Evolutionary conservation across 805 yeast species (phyloP).

Genomic region (Schwanniomyces polymorphus): DNA sequence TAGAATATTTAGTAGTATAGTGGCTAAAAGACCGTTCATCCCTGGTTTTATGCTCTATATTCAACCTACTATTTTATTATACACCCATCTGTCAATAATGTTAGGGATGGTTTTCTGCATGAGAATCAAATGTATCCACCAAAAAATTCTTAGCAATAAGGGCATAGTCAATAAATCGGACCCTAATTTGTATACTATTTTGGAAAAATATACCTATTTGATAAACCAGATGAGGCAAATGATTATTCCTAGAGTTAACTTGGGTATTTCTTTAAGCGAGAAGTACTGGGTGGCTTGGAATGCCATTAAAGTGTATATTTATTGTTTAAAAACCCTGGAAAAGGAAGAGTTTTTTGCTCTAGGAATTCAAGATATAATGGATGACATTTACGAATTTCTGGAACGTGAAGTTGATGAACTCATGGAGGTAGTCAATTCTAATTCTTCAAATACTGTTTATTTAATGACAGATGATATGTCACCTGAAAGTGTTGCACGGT

Average conservation of each 20-base stretch:
- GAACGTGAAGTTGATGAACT: background rate
- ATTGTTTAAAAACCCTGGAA: constrained; percentile 1
- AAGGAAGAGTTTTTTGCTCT: background rate
- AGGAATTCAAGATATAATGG: constrained; percentile 2
- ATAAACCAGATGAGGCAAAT: background rate
- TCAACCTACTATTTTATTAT: constrained; percentile 1
- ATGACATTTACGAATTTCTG: background rate
- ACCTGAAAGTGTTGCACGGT: constrained; percentile 1
- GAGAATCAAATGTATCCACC: constrained; percentile 2
- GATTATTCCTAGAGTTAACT: background rate
- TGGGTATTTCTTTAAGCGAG: constrained; percentile 13
- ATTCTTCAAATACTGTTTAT: background rate
- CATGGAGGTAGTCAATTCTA: background rate
- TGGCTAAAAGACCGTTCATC: background rate
- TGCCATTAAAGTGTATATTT: constrained; percentile 11
- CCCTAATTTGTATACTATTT: background rate
- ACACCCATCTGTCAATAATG: constrained; percentile 1
- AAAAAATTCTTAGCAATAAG: constrained; percentile 1
- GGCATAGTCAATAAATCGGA: background rate
- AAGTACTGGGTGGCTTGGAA: constrained; percentile 42
- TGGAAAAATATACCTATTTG: background rate
- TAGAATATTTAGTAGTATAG: background rate
- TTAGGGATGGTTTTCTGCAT: background rate
- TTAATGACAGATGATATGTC: background rate
- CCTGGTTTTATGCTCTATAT: constrained; percentile 1